A percentile compares a stretch with the other conserved stretches of the same genome.
Evolutionary conservation across 179 eudicot genomes (phyloP).

Genomic region (Drosera spatulata): DNA sequence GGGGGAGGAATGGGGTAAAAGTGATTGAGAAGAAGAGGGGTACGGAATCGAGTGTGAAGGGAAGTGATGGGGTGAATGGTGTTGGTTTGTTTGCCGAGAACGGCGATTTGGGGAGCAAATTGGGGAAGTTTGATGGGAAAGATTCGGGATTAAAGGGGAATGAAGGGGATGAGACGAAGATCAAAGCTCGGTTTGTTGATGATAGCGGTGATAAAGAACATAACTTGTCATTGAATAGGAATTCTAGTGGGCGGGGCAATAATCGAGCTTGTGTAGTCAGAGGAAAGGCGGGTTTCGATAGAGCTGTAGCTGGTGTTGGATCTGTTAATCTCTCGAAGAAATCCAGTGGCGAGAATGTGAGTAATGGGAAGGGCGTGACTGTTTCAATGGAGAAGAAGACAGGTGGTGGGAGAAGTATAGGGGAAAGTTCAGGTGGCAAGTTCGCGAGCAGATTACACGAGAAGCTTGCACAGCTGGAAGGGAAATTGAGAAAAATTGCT

Average conservation of each 20-base stretch:
- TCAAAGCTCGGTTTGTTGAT: not conserved
- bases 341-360: slow-evolving; percentile 7
- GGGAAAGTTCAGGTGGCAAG: slow-evolving; percentile 29
- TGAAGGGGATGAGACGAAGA: slow-evolving; percentile 1
- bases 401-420: slow-evolving; percentile 16
- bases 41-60: slow-evolving; percentile 16
- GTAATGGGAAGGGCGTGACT: slow-evolving; percentile 11
- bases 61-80: slow-evolving; percentile 10
- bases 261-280: slow-evolving; percentile 7
- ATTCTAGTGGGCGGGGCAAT: slow-evolving; percentile 3
- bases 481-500: slow-evolving; percentile 84
- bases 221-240: slow-evolving; percentile 4
- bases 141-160: not conserved
- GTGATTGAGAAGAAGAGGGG: slow-evolving; percentile 27
- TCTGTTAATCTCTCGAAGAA: slow-evolving; percentile 5
- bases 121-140: slow-evolving; percentile 4
- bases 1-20: slow-evolving; percentile 15
- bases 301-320: slow-evolving; percentile 6
- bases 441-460: slow-evolving; percentile 74
- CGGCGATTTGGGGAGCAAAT: slow-evolving; percentile 4
- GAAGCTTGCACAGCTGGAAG: slow-evolving; percentile 85
- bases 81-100: slow-evolving; percentile 8
- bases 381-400: slow-evolving; percentile 18
- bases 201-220: not conserved
- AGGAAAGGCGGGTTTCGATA: slow-evolving; percentile 5